Base-by-base conservation (phyloP, 1,284 basidiomycete genomes). In the Cronartium quercuum region DNA sequence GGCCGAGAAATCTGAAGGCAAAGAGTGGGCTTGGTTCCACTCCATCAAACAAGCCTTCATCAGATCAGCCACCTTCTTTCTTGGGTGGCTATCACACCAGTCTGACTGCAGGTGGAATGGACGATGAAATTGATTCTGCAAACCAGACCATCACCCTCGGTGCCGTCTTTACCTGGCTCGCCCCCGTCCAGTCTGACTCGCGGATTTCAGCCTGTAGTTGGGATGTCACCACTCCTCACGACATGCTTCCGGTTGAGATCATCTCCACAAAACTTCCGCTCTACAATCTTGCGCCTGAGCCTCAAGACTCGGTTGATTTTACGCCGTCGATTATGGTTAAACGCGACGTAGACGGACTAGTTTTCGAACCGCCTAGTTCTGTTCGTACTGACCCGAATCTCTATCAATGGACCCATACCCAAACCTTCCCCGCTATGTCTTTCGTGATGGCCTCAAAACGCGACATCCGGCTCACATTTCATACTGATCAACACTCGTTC, bases 361-460 rank as follows among this genome's bases (percentile, higher is more conserved):
- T 70, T 18, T 70, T 47, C n/a, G 42, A 24, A 24, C 42, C 68
- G 9, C 61, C 68, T 6, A 29, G 1, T 29, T 18, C 24, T 5
- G n/a, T 21, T 21, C 34, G 34, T 18, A 18, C 40, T 13, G 35
- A 41, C 7, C 18, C n/a, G 38, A 12, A 6, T 10, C 4, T 10
- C 21, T 58, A 47, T 40, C 51, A 58, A 34, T 70, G 68, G 68
- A 47, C 9, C 18, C 68, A 70, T 15, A 2, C 21, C 6, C n/a
- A 41, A 21, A 64, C 40, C 18, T 63, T 29, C 35, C 68, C 68
- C 7, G 68, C 68, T 0, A 21, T 70, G 24, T 24, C 68, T 6
- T 70, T 70, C 29, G 68, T 70, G 1, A 64, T 63, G 61, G 68
- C 68, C 7, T 70, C 68, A 3, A 70, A 70, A n/a, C 68, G 68